Percentiles rank a stretch among this genome's conserved stretches.
These are phyloP conservation scores for Phytophthora pistaciae DNA, from an alignment of 352 stramenopile genomes.

Conservation along the genomic window DNA sequence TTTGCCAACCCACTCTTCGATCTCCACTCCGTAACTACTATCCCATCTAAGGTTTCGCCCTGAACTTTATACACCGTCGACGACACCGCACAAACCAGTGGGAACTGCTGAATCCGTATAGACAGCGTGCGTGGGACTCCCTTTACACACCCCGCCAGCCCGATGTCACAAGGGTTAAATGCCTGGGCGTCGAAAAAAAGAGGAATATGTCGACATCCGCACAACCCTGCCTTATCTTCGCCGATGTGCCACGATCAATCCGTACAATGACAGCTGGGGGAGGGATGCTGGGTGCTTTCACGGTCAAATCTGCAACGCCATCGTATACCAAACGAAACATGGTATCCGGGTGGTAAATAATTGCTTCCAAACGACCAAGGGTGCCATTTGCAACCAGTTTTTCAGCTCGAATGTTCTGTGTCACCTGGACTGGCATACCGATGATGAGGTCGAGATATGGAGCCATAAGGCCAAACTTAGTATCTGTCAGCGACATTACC, in stretches of 20 bases:
- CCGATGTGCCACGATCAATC: not conserved
- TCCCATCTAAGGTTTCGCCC: conserved; percentile 11
- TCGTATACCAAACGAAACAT: conserved; percentile 9
- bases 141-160: not conserved
- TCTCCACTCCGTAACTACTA: conserved; percentile 18
- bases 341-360: conserved; percentile 8
- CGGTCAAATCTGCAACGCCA: not conserved
- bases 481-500: not conserved
- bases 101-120: conserved; percentile 17
- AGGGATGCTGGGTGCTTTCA: not conserved
- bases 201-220: conserved; percentile 5
- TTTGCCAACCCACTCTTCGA: not conserved
- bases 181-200: conserved; percentile 13
- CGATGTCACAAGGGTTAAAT: not conserved
- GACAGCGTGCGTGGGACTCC: not conserved
- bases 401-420: conserved; percentile 12
- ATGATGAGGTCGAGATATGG: conserved; percentile 20
- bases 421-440: conserved; percentile 14
- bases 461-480: not conserved
- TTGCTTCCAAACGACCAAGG: conserved; percentile 3
- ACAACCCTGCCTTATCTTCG: not conserved
- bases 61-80: conserved; percentile 27
- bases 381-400: conserved; percentile 21
- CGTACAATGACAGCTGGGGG: conserved; percentile 6
- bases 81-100: conserved; percentile 18